Conservation (phyloP, 2,329 filamentous ascomycete genomes). For the Immersiporthe knoxdaviesiana region DNA sequence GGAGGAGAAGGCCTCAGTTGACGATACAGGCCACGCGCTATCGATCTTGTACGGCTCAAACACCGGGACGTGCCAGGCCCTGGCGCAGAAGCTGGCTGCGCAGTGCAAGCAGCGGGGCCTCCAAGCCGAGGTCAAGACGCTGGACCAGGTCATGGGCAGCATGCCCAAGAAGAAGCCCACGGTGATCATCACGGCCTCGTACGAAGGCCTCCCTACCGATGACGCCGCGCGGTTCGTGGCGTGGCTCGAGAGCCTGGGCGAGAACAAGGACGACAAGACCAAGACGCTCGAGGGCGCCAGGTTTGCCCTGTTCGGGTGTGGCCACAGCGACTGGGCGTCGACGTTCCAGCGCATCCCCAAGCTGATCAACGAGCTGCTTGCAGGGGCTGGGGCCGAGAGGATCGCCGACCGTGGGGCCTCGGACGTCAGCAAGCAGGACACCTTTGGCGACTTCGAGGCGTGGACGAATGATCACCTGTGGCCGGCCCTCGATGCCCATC, state of each 20-base stretch:
- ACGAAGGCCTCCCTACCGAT: slow-evolving; percentile 74
- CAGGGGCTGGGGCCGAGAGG: slow-evolving; percentile 49
- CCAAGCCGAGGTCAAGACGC: slow-evolving; percentile 51
- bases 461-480: slow-evolving; percentile 65
- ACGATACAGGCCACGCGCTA: slow-evolving; percentile 40
- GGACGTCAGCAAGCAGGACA: slow-evolving; percentile 65
- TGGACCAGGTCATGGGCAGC: slow-evolving; percentile 65
- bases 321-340: slow-evolving; percentile 54
- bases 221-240: slow-evolving; percentile 70
- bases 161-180: slow-evolving; percentile 64
- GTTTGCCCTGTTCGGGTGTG: slow-evolving; percentile 74
- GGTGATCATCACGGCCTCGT: slow-evolving; percentile 70
- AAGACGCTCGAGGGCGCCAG: slow-evolving; percentile 56
- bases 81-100: slow-evolving; percentile 65
- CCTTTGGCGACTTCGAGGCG: slow-evolving; percentile 68
- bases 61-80: slow-evolving; percentile 72
- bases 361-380: slow-evolving; percentile 59
- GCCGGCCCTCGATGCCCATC: slow-evolving; percentile 47
- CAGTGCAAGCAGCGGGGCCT: slow-evolving; percentile 66
- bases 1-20: neutral
- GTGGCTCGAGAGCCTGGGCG: slow-evolving; percentile 63
- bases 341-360: slow-evolving; percentile 72
- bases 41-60: slow-evolving; percentile 76
- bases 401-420: slow-evolving; percentile 39
- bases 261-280: slow-evolving; percentile 47